These are phyloP conservation scores for Neurospora sp. DNA, from an alignment of 495 filamentous ascomycete species.

Conservation along the genomic window DNA sequence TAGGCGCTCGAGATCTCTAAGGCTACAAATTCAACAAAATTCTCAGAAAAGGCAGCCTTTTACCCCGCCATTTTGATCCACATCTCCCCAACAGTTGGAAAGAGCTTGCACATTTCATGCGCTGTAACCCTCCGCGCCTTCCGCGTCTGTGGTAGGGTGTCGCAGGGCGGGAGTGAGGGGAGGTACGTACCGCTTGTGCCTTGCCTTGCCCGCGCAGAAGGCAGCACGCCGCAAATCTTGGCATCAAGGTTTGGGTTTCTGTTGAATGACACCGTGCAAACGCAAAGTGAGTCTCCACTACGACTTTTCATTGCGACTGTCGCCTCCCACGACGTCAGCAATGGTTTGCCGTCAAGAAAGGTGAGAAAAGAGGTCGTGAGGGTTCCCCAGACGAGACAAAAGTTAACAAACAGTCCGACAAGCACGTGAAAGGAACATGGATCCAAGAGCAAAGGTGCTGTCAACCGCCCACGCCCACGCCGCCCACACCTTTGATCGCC, in stretches of 20 bases:
- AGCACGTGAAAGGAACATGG: neutral
- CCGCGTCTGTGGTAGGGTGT: neutral
- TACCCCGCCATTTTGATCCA: constrained; percentile 2
- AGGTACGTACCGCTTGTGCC: neutral
- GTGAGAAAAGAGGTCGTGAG: neutral
- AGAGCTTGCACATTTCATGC: constrained; percentile 9
- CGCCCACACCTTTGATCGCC: neutral
- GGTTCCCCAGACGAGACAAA: neutral
- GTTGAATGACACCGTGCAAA: neutral
- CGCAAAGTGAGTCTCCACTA: neutral
- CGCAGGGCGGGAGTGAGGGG: neutral
- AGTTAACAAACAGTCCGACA: neutral
- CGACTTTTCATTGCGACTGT: neutral
- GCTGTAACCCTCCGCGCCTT: constrained; percentile 1
- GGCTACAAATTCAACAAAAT: constrained; percentile 4
- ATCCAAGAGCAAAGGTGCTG: neutral
- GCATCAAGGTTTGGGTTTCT: neutral
- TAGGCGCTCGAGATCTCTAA: neutral
- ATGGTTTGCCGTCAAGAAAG: neutral
- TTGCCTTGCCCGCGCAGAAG: neutral
- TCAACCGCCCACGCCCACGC: neutral
- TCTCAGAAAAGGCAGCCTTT: neutral
- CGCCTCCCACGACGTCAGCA: neutral
- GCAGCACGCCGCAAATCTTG: neutral
- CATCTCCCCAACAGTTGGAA: constrained; percentile 15